Evolutionary conservation across 1,284 basidiomycete genomes (phyloP), one percentile per base, ranked within the genome.

Genomic region (Papiliotrema fonsecae): DNA sequence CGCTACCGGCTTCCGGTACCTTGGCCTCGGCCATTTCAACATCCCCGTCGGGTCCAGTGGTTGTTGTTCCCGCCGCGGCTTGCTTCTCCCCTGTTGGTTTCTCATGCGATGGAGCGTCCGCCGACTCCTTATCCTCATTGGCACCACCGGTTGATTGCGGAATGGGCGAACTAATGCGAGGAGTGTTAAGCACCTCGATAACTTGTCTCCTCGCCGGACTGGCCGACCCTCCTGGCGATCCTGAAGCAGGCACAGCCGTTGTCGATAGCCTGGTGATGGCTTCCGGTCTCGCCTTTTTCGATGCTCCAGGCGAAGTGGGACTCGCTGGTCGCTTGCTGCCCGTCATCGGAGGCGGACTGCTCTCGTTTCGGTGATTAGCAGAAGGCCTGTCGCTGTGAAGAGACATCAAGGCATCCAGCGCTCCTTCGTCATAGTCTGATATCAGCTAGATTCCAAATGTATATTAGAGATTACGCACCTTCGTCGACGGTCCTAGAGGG

Each of bases 341-440:
- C 0, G 50, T 37, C 1, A 49, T 14, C 5, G 18, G 14, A 6
- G 16, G 16, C 28, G 28, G 42, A 22, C 19, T 39, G 6, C 30
- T 16, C 24, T 42, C 27, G 11, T 19, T 13, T 25, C 47, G 30
- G 30, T 45, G 36, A 21, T 27, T 27, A 13, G 60, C 47, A 6
- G 40, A 18, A 26, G 62, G 58, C 31, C 65, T 62, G 50, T 71
- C 67, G 3, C 68, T 63, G 41, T 68, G 65, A n/a, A 73, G 56
- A 16, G 62, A 58, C 70, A 74, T 71, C 18, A 74, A 56, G 30
- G 72, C 72, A 47, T 73, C 71, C 18, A 64, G 68, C 13, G 67
- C 68, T 10, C 70, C 68, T 55, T 73, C 72, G 55, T 74, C 72
- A 47, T 74, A 74, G 43, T 74, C 72, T 73, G 43, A 32, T 2